Conservation (phyloP, 1,284 basidiomycete genomes). For the Rhodotorula sp. region DNA sequence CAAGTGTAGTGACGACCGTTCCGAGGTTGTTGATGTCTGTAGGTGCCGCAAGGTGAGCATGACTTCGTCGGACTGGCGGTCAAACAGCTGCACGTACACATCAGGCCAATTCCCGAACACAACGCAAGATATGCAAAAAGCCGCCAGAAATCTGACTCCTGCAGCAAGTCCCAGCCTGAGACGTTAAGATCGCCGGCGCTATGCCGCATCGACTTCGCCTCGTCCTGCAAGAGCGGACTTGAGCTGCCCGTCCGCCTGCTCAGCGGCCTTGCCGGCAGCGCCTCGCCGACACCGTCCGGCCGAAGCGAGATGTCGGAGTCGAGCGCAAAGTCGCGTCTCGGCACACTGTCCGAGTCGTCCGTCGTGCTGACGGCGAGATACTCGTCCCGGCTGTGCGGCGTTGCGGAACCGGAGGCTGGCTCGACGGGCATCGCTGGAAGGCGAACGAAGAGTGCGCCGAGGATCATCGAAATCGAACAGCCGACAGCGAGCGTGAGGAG, state of each 20-base stretch:
- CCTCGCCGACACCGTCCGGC: not conserved
- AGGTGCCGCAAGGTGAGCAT: not conserved
- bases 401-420: not conserved
- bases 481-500: constrained; percentile 46
- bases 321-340: not conserved
- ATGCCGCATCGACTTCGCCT: constrained; percentile 14
- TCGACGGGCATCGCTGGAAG: not conserved
- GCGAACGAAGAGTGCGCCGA: constrained; percentile 45
- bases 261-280: not conserved
- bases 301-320: constrained; percentile 1
- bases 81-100: constrained; percentile 10
- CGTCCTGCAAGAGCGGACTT: constrained; percentile 13
- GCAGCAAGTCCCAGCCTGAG: constrained; percentile 16
- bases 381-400: not conserved
- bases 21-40: constrained; percentile 35
- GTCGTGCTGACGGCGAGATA: not conserved
- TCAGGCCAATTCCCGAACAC: constrained; percentile 27
- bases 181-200: constrained; percentile 22
- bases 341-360: not conserved
- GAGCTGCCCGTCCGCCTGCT: constrained; percentile 3
- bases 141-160: constrained; percentile 22
- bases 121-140: constrained; percentile 17
- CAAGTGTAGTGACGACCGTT: constrained; percentile 18
- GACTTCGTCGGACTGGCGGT: not conserved
- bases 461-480: constrained; percentile 45